Percentiles rank a stretch among this genome's conserved stretches.
phyloP scores from a whole-genome alignment of 73 alveolate genomes.

The Effrenium voratum region DNA sequence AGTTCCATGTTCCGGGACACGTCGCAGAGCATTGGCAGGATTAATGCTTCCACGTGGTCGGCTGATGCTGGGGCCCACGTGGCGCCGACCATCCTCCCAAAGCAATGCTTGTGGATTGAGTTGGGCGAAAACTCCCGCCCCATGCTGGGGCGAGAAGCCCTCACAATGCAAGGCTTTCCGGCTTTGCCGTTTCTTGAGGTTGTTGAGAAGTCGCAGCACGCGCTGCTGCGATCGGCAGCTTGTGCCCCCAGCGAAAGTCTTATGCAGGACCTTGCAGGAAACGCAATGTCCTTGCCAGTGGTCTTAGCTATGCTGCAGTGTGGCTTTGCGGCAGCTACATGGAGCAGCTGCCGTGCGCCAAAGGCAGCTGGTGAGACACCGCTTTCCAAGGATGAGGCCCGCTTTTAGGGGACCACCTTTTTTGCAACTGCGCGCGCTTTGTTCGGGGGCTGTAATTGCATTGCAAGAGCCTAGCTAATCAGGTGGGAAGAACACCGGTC shows the following conservation, averaged over 20 bases:
- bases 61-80: not conserved
- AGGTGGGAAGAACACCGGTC: too few relatives aligned
- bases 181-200: not conserved
- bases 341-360: too few relatives aligned
- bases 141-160: not conserved
- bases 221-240: too few relatives aligned
- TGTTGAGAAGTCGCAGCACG: not conserved
- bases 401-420: too few relatives aligned
- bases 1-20: not conserved
- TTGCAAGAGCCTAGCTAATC: too few relatives aligned
- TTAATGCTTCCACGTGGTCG: not conserved
- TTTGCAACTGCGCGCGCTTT: too few relatives aligned
- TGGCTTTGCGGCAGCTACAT: not conserved
- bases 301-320: not conserved
- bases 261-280: slow-evolving; percentile 18
- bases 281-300: slow-evolving; percentile 42
- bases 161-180: slow-evolving; percentile 19
- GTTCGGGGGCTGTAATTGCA: too few relatives aligned
- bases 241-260: not conserved
- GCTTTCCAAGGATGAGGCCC: too few relatives aligned
- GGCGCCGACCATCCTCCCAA: not conserved
- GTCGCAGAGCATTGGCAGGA: not conserved
- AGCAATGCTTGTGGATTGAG: not conserved
- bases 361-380: too few relatives aligned
- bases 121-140: not conserved